Evolutionary conservation across 176 grass and related monocot species (phyloP).

Genomic region (Oryza glumipatula): DNA sequence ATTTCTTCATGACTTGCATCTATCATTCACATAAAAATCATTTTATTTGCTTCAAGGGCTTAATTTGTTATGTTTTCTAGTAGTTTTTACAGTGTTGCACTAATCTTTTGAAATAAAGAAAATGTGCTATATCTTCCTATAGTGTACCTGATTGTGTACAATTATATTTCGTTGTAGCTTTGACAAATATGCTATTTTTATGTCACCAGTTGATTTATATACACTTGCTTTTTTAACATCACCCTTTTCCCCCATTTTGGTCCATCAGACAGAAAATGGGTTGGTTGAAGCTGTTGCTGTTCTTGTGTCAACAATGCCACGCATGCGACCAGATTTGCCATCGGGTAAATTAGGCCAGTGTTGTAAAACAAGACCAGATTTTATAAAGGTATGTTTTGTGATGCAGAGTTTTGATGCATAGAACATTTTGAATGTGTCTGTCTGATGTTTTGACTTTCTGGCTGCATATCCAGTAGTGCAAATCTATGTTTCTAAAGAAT

Average conservation of each 20-base stretch:
- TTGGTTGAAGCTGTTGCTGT: constrained; percentile 94
- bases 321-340: constrained; percentile 67
- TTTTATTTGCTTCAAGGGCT: constrained; percentile 22
- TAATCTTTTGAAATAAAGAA: background rate
- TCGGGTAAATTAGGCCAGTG: constrained; percentile 75
- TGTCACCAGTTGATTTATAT: constrained; percentile 13
- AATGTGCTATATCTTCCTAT: background rate
- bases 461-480: background rate
- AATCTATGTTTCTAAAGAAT: background rate
- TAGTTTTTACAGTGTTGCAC: background rate
- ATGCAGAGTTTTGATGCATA: constrained; percentile 24
- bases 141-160: background rate
- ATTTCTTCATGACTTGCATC: constrained; percentile 23
- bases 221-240: constrained; percentile 9
- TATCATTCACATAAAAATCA: constrained; percentile 17
- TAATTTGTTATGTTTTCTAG: constrained; percentile 9
- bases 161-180: constrained; percentile 24
- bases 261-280: constrained; percentile 90
- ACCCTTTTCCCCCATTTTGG: constrained; percentile 19
- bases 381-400: constrained; percentile 81
- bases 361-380: constrained; percentile 91
- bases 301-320: constrained; percentile 91
- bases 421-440: constrained; percentile 7
- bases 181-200: constrained; percentile 1
- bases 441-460: constrained; percentile 25